Evolutionary conservation across 2,329 filamentous ascomycete genomes (phyloP).

Genomic region (Fusarium sp.): DNA sequence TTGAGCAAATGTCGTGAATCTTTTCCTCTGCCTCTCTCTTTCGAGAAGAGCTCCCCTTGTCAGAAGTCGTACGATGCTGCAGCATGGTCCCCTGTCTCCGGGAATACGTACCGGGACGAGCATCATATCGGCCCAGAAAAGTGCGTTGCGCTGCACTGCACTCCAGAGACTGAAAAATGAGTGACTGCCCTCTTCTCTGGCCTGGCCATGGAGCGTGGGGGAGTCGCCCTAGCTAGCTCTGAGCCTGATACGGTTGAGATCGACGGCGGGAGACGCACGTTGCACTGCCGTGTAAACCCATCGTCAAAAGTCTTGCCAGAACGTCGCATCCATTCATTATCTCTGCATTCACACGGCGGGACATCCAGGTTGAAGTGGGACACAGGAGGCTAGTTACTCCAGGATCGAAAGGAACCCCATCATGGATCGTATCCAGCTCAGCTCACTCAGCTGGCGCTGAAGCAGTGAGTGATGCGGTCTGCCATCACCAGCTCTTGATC

Average conservation of each 20-base stretch:
- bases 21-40: neutral
- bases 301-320: slow-evolving; percentile 2
- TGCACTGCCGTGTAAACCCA: slow-evolving; percentile 6
- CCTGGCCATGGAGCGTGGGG: slow-evolving; percentile 4
- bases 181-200: neutral
- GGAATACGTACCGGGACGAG: slow-evolving; percentile 11
- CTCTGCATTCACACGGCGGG: neutral
- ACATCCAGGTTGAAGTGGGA: neutral
- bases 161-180: neutral
- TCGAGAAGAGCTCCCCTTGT: neutral
- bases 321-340: slow-evolving; percentile 6
- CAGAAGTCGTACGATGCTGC: slow-evolving; percentile 6
- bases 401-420: neutral
- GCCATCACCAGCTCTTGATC: neutral
- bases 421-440: neutral
- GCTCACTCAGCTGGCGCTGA: neutral
- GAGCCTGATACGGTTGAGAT: slow-evolving; percentile 7
- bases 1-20: slow-evolving; percentile 2
- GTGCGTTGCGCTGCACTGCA: neutral
- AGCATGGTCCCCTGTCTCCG: neutral
- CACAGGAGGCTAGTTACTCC: neutral
- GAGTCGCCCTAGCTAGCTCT: slow-evolving; percentile 8
- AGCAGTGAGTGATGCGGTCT: neutral
- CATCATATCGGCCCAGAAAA: slow-evolving; percentile 1
- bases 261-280: slow-evolving; percentile 5